Conservation (phyloP, 192 early-diverging fungal genomes). For the Backusella morwellensis region DNA sequence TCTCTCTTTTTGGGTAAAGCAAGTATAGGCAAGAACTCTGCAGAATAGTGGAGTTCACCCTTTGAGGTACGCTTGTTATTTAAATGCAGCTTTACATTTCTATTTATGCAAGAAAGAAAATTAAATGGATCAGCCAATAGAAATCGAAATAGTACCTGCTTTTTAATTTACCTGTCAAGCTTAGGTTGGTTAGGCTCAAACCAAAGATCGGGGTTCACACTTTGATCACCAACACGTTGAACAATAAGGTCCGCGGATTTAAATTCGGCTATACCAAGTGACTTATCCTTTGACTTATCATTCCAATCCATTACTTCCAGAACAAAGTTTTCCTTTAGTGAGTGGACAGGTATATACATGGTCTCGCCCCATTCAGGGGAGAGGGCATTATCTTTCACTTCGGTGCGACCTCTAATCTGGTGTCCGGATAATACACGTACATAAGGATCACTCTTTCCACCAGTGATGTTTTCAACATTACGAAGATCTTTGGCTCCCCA, state of each 20-base stretch:
- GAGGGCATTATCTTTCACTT: slow-evolving; percentile 64
- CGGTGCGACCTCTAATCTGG: slow-evolving; percentile 59
- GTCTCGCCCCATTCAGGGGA: slow-evolving; percentile 84
- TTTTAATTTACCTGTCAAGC: slow-evolving; percentile 27
- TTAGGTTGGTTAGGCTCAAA: slow-evolving; percentile 17
- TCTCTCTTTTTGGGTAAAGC: slow-evolving; percentile 7
- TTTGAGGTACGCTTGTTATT: slow-evolving; percentile 22
- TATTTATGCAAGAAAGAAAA: slow-evolving; percentile 12
- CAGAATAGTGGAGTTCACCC: slow-evolving; percentile 36
- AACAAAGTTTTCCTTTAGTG: slow-evolving; percentile 58
- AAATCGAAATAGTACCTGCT: not conserved
- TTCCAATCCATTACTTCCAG: slow-evolving; percentile 81
- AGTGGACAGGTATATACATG: slow-evolving; percentile 73
- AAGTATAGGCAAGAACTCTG: slow-evolving; percentile 36
- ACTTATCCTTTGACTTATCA: slow-evolving; percentile 66
- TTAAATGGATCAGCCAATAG: not conserved
- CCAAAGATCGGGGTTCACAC: slow-evolving; percentile 22
- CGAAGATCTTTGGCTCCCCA: slow-evolving; percentile 65
- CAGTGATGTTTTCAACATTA: slow-evolving; percentile 13
- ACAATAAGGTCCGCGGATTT: slow-evolving; percentile 12
- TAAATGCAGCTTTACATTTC: slow-evolving; percentile 28
- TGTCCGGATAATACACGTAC: slow-evolving; percentile 58
- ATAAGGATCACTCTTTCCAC: slow-evolving; percentile 84
- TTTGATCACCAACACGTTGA: slow-evolving; percentile 21
- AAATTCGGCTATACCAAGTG: slow-evolving; percentile 58